Evolutionary conservation across 192 early-diverging fungal genomes (phyloP).

Genomic region (Coemansia sp.): DNA sequence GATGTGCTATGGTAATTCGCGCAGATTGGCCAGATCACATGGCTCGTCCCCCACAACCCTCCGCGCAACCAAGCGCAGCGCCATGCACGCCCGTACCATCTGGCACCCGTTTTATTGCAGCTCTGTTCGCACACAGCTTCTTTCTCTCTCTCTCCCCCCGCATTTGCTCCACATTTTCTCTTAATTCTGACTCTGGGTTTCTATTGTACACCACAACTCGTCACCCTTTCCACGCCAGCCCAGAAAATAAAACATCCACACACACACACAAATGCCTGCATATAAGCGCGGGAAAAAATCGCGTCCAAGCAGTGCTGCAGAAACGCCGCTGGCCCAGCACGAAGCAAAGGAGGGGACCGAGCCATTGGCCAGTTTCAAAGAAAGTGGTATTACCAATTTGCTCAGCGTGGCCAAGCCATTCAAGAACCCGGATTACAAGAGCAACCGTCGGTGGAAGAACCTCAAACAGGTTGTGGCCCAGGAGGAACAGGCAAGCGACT

Average conservation of each 20-base stretch:
- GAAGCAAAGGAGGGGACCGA: conserved; percentile 24
- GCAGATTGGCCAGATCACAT: conserved; percentile 1
- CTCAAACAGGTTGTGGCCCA: conserved; percentile 77
- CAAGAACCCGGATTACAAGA: conserved; percentile 66
- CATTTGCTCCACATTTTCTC: no score
- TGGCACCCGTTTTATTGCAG: background rate
- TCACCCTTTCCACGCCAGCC: background rate
- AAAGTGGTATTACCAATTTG: conserved; percentile 47
- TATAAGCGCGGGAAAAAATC: conserved; percentile 47
- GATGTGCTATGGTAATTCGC: background rate
- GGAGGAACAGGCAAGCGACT: conserved; percentile 62
- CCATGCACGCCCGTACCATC: background rate
- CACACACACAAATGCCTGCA: conserved; percentile 24
- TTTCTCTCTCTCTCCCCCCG: background rate
- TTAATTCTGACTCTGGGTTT: background rate
- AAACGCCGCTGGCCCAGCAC: conserved; percentile 31
- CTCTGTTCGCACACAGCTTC: background rate
- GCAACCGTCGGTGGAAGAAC: conserved; percentile 71
- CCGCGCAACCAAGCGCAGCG: background rate
- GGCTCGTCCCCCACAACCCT: conserved; percentile 7
- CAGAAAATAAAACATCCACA: background rate
- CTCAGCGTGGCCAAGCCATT: conserved; percentile 62
- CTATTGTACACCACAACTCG: background rate
- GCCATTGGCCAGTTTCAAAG: conserved; percentile 39
- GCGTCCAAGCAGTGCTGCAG: conserved; percentile 47